Percentiles rank a stretch among this genome's conserved stretches.
These are phyloP conservation scores for Monascus ruber DNA, from an alignment of 2,329 filamentous ascomycete genomes.

Conservation along the genomic window DNA sequence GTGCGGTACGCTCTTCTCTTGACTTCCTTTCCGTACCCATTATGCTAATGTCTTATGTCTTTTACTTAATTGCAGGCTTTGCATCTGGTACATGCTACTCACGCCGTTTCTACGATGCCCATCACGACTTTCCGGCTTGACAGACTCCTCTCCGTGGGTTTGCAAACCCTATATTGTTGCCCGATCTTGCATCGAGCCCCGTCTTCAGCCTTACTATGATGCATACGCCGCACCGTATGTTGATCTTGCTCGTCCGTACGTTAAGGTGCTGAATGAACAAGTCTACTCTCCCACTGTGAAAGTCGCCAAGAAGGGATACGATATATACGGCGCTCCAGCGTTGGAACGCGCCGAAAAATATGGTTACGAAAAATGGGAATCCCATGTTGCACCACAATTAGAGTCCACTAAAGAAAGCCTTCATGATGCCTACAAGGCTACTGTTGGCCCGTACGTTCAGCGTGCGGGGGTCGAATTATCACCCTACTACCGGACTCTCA, in stretches of 20 bases:
- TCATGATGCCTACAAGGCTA: constrained; percentile 56
- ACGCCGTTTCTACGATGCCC: constrained; percentile 78
- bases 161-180: constrained; percentile 70
- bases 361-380: constrained; percentile 63
- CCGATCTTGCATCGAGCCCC: constrained; percentile 57
- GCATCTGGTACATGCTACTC: constrained; percentile 76
- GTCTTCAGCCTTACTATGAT: constrained; percentile 76
- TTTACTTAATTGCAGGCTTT: constrained; percentile 42
- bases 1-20: constrained; percentile 20
- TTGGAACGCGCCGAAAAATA: constrained; percentile 57
- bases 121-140: constrained; percentile 53
- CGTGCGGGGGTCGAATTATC: constrained; percentile 45
- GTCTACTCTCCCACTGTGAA: constrained; percentile 58
- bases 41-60: not conserved
- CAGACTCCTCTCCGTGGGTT: constrained; percentile 59
- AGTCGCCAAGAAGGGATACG: constrained; percentile 50
- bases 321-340: constrained; percentile 63
- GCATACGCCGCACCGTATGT: constrained; percentile 75
- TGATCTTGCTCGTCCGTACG: constrained; percentile 63
- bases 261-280: constrained; percentile 42
- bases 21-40: not conserved
- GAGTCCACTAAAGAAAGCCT: constrained; percentile 51
- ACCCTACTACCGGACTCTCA: constrained; percentile 63
- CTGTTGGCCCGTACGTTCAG: constrained; percentile 62
- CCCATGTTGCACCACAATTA: constrained; percentile 64